A percentile compares a stretch with the other conserved stretches of the same genome.
phyloP scores from a whole-genome alignment of 345 rosid species.

The Eucalyptus globulus region DNA sequence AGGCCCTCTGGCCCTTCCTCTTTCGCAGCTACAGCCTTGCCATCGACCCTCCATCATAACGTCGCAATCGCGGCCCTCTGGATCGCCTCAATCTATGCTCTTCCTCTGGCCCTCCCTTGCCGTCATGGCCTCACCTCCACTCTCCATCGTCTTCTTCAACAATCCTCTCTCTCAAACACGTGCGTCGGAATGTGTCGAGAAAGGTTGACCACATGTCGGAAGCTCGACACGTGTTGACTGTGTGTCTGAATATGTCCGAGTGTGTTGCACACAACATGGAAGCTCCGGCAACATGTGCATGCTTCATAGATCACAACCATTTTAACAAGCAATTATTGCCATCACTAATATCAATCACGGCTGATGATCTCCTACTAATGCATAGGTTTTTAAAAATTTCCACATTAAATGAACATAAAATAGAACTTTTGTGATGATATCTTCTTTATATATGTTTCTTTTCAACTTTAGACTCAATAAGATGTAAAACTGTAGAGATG shows the following conservation, averaged over 20 bases:
- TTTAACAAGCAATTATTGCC: not conserved
- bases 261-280: fast-evolving
- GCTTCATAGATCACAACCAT: not conserved
- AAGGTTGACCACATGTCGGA: fast-evolving
- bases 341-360: not conserved
- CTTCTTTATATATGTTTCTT: too few relatives aligned
- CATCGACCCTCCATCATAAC: fast-evolving
- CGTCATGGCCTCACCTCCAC: fast-evolving
- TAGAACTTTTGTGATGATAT: too few relatives aligned
- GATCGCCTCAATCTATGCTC: too few relatives aligned
- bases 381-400: not conserved
- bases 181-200: fast-evolving
- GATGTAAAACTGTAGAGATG: too few relatives aligned
- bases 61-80: fast-evolving
- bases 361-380: not conserved
- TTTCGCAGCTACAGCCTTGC: fast-evolving
- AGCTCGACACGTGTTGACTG: fast-evolving
- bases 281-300: fast-evolving
- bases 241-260: fast-evolving
- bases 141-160: too few relatives aligned
- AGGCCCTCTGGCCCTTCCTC: too few relatives aligned
- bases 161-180: fast-evolving
- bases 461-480: too few relatives aligned
- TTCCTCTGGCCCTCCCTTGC: too few relatives aligned
- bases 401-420: not conserved